These are phyloP conservation scores for Alectoria sarmentosa DNA, from an alignment of 495 filamentous ascomycete species.

Conservation along the genomic window DNA sequence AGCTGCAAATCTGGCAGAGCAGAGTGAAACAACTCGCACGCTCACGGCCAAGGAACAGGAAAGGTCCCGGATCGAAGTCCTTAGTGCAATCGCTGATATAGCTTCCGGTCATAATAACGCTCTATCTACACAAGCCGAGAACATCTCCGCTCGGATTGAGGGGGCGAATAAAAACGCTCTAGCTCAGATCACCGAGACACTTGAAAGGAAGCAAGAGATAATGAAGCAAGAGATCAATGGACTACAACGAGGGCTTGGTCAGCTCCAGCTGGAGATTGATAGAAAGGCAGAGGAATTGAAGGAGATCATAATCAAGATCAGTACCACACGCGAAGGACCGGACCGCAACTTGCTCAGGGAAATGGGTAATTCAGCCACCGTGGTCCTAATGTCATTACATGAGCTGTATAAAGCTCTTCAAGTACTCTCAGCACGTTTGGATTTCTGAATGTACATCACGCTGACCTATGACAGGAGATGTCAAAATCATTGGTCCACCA, in stretches of 20 bases:
- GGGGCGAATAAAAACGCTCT: neutral
- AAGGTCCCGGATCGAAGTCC: neutral
- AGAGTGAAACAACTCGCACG: neutral
- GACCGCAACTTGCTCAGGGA: neutral
- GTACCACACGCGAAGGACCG: neutral
- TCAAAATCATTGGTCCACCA: neutral
- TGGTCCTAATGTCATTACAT: constrained; percentile 2
- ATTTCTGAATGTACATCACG: too few relatives aligned
- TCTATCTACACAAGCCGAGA: neutral
- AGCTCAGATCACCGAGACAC: neutral
- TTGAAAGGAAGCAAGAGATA: constrained; percentile 1
- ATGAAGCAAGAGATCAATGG: constrained; percentile 6
- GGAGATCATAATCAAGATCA: neutral
- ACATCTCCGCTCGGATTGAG: neutral
- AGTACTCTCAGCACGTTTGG: neutral
- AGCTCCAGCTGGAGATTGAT: constrained; percentile 2
- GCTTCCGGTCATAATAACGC: neutral
- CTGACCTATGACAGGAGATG: neutral
- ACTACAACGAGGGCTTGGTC: neutral
- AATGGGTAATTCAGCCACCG: neutral
- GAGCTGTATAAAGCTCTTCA: neutral
- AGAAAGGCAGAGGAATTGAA: neutral
- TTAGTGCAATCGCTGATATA: neutral
- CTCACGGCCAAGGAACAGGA: neutral
- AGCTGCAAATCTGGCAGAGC: neutral